A percentile compares a stretch with the other conserved stretches of the same genome.
phyloP scores from a whole-genome alignment of 2,329 filamentous ascomycete species.

The Colletotrichum musicola region DNA sequence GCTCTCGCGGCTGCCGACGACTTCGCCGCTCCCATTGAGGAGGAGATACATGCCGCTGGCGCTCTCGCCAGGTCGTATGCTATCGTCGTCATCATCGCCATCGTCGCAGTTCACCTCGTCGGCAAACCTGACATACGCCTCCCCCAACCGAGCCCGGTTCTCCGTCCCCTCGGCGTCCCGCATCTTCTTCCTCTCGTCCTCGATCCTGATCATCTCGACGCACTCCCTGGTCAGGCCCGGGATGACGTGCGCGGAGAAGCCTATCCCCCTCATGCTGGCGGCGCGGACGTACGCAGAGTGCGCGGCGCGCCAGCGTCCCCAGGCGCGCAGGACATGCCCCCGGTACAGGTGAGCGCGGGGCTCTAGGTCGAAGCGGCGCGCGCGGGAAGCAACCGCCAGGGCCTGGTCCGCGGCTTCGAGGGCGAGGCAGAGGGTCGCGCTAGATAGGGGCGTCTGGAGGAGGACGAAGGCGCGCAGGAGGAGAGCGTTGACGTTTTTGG shows the following conservation, averaged over 20 bases:
- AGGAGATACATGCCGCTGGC: constrained; percentile 14
- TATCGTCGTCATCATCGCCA: neutral
- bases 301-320: constrained; percentile 42
- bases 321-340: constrained; percentile 42
- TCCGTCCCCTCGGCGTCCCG: neutral
- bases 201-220: constrained; percentile 22
- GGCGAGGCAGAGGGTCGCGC: constrained; percentile 32
- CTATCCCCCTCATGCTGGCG: constrained; percentile 35
- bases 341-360: constrained; percentile 42
- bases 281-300: constrained; percentile 41
- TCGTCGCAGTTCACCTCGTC: neutral
- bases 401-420: constrained; percentile 41
- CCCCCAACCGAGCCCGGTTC: neutral
- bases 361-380: constrained; percentile 38
- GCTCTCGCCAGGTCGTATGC: neutral
- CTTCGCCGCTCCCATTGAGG: constrained; percentile 18
- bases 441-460: constrained; percentile 31
- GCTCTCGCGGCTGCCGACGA: constrained; percentile 31
- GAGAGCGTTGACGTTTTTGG: constrained; percentile 38
- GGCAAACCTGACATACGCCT: neutral
- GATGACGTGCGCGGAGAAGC: constrained; percentile 26
- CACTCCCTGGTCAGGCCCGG: constrained; percentile 32
- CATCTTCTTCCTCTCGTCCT: neutral
- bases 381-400: constrained; percentile 34
- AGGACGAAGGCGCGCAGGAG: constrained; percentile 35